Evolutionary conservation across 805 yeast species (phyloP).

Genomic region (Kodamaea neixiangensis): DNA sequence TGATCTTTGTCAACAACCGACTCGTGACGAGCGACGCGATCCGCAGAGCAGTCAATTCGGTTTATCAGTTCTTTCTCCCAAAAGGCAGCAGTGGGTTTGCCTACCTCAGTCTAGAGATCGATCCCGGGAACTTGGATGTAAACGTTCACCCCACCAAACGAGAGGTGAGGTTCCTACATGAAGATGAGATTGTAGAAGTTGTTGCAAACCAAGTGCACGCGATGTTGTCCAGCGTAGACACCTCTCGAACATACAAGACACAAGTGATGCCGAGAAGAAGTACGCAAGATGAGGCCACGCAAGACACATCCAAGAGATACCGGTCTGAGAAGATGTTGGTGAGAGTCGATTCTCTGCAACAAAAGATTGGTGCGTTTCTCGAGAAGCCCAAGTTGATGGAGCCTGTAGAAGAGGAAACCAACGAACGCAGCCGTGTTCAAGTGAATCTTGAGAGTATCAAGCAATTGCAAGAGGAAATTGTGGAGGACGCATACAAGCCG

Average conservation of each 20-base stretch:
- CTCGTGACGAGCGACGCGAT: constrained; percentile 82
- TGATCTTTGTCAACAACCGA: constrained; percentile 84
- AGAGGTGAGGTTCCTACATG: constrained; percentile 83
- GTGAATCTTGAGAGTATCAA: constrained; percentile 61
- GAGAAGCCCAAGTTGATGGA: not conserved
- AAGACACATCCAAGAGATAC: constrained; percentile 26
- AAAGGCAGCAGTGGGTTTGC: constrained; percentile 76
- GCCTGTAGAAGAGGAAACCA: not conserved
- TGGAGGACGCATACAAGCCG: constrained; percentile 45
- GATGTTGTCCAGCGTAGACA: constrained; percentile 57
- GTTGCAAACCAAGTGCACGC: constrained; percentile 53
- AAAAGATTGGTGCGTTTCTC: constrained; percentile 27
- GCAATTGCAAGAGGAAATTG: constrained; percentile 55
- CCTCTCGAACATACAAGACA: constrained; percentile 66
- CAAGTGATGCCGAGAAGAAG: constrained; percentile 26
- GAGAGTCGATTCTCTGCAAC: constrained; percentile 69
- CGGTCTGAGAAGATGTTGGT: constrained; percentile 68
- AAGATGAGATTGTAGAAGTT: constrained; percentile 77
- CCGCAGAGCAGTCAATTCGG: constrained; percentile 61
- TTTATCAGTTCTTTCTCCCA: constrained; percentile 70
- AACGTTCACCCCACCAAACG: constrained; percentile 95
- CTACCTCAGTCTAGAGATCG: constrained; percentile 67
- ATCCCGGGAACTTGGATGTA: constrained; percentile 78
- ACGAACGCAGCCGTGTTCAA: constrained; percentile 22
- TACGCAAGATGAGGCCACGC: not conserved